phyloP scores from a whole-genome alignment of 2,329 filamentous ascomycete genomes.

The Stenocarpella maydis region DNA sequence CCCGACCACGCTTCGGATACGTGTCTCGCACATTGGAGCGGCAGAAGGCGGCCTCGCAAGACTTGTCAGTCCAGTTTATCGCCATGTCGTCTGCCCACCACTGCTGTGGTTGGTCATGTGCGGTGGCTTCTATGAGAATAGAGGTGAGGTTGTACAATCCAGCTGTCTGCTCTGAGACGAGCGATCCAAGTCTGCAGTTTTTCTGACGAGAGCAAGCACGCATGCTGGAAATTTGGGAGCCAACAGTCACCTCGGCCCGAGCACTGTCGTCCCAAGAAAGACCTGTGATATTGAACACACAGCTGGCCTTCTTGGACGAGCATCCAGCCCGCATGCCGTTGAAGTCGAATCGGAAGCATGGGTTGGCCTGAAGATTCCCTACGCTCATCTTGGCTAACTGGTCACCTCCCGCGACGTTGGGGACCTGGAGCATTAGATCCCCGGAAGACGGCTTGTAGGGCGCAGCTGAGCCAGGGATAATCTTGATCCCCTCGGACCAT shows the following conservation, averaged over 20 bases:
- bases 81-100: conserved; percentile 58
- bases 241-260: conserved; percentile 38
- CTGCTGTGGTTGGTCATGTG: conserved; percentile 45
- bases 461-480: conserved; percentile 42
- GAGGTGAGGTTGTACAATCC: conserved; percentile 46
- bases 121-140: conserved; percentile 51
- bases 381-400: conserved; percentile 40
- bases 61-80: conserved; percentile 53
- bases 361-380: conserved; percentile 35
- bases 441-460: conserved; percentile 43
- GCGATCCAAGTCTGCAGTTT: conserved; percentile 43
- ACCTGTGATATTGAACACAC: conserved; percentile 49
- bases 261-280: conserved; percentile 40
- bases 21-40: conserved; percentile 46
- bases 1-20: conserved; percentile 36
- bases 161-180: conserved; percentile 38
- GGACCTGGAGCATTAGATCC: conserved; percentile 43
- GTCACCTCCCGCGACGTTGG: neutral
- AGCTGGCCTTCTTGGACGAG: conserved; percentile 44
- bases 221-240: conserved; percentile 39
- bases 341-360: conserved; percentile 48
- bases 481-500: conserved; percentile 47
- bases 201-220: conserved; percentile 42
- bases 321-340: conserved; percentile 50
- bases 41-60: conserved; percentile 49